Evolutionary conservation across 257 asterid genomes (phyloP), one percentile per base, ranked within the genome.

Genomic region (Gentiana macrophylla): DNA sequence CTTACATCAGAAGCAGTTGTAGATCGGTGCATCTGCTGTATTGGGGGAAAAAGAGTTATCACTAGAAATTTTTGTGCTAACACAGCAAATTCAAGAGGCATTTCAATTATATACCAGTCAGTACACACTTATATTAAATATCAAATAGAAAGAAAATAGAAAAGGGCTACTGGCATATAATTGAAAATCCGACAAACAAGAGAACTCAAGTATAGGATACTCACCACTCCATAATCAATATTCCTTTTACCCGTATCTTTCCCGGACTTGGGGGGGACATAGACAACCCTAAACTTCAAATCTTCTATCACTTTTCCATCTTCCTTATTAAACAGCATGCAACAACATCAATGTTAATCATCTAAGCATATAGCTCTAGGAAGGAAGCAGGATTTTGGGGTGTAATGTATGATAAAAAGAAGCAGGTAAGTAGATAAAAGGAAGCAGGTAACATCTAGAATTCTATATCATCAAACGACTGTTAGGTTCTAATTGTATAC

Each of bases 281-380:
- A 88, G 15, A 79, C 70, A 46, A 88, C 96, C 79, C 74, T 80
- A 35, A 88, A 94, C 72, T 84, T 88, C 71, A 74, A 67, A 66
- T 84, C 93, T 63, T 84, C 86, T 56, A 88, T 55, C 2, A 60
- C 46, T 55, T 52, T 78, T 56, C 82, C 93, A 38, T 65, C 66
- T 55, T 82, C 94, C 77, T 82, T 88, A 43, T 52, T 77, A 61
- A 88, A 88, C 96, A 84, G 79, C n/a, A 68, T 9, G 60, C 52
- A 58, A 49, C 32, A 64, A 47, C 43, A 57, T 35, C 50, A 53
- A n/a, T 55, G 24, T 24, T 24, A 56, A 46, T 64, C 55, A 46
- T 6, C 43, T 55, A 63, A 41, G 11, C 56, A 57, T 60, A 56
- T 69, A 63, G 32, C 46, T 46, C 24, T 24, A 11, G 37, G 6